Conservation (phyloP, 2,329 filamentous ascomycete species). For the Exserohilum rostratum region DNA sequence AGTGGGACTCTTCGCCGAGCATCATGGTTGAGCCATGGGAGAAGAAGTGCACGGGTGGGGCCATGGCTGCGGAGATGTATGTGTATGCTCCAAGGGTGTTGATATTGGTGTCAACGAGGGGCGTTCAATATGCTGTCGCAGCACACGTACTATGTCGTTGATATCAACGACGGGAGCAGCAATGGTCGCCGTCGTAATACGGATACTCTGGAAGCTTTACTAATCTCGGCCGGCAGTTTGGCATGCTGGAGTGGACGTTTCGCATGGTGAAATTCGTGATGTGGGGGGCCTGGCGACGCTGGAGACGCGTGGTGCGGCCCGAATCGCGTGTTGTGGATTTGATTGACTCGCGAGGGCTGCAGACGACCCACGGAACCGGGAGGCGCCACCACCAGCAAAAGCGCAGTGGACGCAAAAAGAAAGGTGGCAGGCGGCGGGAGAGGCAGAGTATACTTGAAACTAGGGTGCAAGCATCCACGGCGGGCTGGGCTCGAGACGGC, state of each 20-base stretch:
- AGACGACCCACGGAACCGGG: too few species aligned
- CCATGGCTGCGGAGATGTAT: slow-evolving; percentile 19
- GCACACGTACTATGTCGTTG: background rate
- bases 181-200: background rate
- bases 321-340: background rate
- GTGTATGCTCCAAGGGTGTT: background rate
- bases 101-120: background rate
- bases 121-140: background rate
- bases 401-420: too few species aligned
- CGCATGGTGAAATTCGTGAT: slow-evolving; percentile 16
- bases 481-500: background rate
- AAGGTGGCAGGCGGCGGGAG: too few species aligned
- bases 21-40: slow-evolving; percentile 76
- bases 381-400: too few species aligned
- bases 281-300: slow-evolving; percentile 12
- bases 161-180: background rate
- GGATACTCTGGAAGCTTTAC: background rate
- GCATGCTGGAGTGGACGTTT: background rate
- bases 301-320: background rate
- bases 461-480: too few species aligned
- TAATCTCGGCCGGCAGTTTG: background rate
- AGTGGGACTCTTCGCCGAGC: slow-evolving; percentile 67
- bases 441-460: too few species aligned
- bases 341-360: too few species aligned
- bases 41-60: slow-evolving; percentile 68